Conservation (phyloP, 768 basidiomycete genomes). For the Lactifluus echinatus region DNA sequence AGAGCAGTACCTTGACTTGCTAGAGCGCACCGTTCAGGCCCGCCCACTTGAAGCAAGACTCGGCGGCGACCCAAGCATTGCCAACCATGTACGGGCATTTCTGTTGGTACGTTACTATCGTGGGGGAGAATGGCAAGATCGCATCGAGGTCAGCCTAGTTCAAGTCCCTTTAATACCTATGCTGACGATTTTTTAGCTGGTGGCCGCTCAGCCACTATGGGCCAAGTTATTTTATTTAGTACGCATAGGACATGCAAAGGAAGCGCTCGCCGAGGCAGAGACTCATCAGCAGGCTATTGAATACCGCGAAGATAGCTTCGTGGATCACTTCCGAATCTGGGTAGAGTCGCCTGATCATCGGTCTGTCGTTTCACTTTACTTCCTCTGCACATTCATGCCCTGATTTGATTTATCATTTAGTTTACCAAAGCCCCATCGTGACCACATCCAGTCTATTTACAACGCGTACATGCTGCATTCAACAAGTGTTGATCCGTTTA, state of each 20-base stretch:
- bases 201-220: slow-evolving; percentile 86
- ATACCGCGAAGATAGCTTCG: slow-evolving; percentile 74
- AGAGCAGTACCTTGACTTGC: slow-evolving; percentile 77
- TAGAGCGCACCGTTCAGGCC: slow-evolving; percentile 76
- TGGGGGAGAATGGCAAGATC: slow-evolving; percentile 76
- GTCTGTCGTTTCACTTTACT: slow-evolving; percentile 31
- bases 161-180: not conserved
- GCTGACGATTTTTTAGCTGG: slow-evolving; percentile 41
- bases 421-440: slow-evolving; percentile 62
- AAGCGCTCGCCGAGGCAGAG: slow-evolving; percentile 71
- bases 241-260: slow-evolving; percentile 71
- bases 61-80: slow-evolving; percentile 84
- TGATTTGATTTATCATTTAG: slow-evolving; percentile 29
- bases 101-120: slow-evolving; percentile 71
- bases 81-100: slow-evolving; percentile 87
- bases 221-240: slow-evolving; percentile 90
- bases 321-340: slow-evolving; percentile 77
- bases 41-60: slow-evolving; percentile 77
- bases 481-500: slow-evolving; percentile 86
- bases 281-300: slow-evolving; percentile 63
- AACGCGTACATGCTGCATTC: slow-evolving; percentile 88
- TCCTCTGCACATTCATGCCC: not conserved
- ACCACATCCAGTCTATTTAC: slow-evolving; percentile 72
- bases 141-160: slow-evolving; percentile 63
- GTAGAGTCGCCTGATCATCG: slow-evolving; percentile 71